These are phyloP conservation scores for Knoxdaviesia capensis DNA, from an alignment of 2,329 filamentous ascomycete genomes.

Conservation along the genomic window DNA sequence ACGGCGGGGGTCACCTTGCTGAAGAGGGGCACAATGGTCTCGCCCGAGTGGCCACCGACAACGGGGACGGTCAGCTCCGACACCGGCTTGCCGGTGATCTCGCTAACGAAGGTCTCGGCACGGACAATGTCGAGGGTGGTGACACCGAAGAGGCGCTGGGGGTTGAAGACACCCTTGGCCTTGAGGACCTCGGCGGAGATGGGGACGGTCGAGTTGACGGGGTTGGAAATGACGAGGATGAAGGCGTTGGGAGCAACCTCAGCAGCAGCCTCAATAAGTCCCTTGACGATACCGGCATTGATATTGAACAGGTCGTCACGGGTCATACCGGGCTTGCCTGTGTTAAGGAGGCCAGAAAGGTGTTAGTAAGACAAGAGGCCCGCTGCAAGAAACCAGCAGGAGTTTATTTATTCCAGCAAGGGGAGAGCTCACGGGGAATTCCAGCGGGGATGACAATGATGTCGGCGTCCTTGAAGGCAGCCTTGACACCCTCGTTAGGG, in stretches of 20 bases:
- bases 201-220: slow-evolving; percentile 96
- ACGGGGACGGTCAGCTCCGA: slow-evolving; percentile 74
- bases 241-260: slow-evolving; percentile 83
- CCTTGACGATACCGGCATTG: slow-evolving; percentile 95
- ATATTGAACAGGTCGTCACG: slow-evolving; percentile 99
- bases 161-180: slow-evolving; percentile 78
- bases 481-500: slow-evolving; percentile 64
- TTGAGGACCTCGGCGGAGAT: slow-evolving; percentile 96
- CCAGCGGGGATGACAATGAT: slow-evolving; percentile 95
- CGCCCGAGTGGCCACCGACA: slow-evolving; percentile 90
- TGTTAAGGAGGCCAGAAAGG: not conserved
- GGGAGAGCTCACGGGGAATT: slow-evolving; percentile 61
- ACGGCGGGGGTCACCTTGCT: slow-evolving; percentile 70
- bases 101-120: slow-evolving; percentile 87
- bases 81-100: slow-evolving; percentile 63
- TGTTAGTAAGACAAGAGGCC: slow-evolving; percentile 8
- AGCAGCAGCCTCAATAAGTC: slow-evolving; percentile 71
- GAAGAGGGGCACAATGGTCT: slow-evolving; percentile 95
- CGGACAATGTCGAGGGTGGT: slow-evolving; percentile 97
- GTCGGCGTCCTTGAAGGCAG: slow-evolving; percentile 80
- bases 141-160: slow-evolving; percentile 92
- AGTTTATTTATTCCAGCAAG: not conserved
- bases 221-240: slow-evolving; percentile 96
- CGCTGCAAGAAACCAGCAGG: slow-evolving; percentile 1
- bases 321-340: slow-evolving; percentile 98